Percentiles rank a stretch among this genome's conserved stretches.
phyloP scores from a whole-genome alignment of 495 filamentous ascomycete genomes.

The Corynascus novoguineensis region DNA sequence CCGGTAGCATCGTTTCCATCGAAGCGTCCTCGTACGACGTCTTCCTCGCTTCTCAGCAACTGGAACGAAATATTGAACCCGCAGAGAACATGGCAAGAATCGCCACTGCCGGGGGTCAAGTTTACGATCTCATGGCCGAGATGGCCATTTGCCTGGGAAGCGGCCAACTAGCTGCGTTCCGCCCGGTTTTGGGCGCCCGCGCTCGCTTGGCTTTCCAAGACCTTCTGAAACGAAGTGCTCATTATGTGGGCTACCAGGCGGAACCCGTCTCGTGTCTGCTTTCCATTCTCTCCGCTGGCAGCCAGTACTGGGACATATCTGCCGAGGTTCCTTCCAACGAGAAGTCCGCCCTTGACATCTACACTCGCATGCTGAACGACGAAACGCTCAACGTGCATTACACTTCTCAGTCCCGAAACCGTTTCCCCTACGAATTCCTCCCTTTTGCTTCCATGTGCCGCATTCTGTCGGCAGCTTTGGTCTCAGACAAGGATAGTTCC shows the following conservation, averaged over 20 bases:
- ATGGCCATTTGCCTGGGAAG: constrained; percentile 49
- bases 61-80: constrained; percentile 36
- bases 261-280: constrained; percentile 59
- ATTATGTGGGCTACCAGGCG: constrained; percentile 58
- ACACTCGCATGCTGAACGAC: constrained; percentile 51
- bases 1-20: constrained; percentile 46
- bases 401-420: constrained; percentile 56
- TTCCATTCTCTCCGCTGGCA: constrained; percentile 52
- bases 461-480: constrained; percentile 31
- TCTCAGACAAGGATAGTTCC: constrained; percentile 46
- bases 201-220: constrained; percentile 60
- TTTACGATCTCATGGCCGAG: constrained; percentile 58
- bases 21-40: constrained; percentile 45
- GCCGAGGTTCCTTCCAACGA: constrained; percentile 26
- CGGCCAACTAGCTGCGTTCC: constrained; percentile 42
- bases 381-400: constrained; percentile 49
- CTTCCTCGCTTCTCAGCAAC: constrained; percentile 38
- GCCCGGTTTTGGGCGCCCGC: constrained; percentile 40
- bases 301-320: constrained; percentile 50
- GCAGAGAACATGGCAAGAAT: constrained; percentile 41
- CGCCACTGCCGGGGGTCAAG: constrained; percentile 48
- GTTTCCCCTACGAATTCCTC: constrained; percentile 83
- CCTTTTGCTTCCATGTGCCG: constrained; percentile 60
- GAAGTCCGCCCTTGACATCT: constrained; percentile 40
- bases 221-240: constrained; percentile 53